These are phyloP conservation scores for Epicoccum sorghinum DNA, from an alignment of 2,329 filamentous ascomycete species.

Conservation along the genomic window DNA sequence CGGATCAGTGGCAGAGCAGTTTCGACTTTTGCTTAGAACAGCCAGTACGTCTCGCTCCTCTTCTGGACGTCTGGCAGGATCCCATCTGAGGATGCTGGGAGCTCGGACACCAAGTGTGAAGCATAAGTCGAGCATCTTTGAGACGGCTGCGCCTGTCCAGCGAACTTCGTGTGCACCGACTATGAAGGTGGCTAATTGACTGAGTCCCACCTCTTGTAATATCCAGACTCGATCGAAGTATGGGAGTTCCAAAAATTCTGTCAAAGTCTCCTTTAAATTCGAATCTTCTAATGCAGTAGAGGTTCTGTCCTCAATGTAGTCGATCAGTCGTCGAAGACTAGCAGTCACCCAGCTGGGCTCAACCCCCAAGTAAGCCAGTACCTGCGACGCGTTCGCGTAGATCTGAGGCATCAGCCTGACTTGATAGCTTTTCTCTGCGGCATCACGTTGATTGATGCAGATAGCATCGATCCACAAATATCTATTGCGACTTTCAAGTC, in stretches of 20 bases:
- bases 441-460: slow-evolving; percentile 27
- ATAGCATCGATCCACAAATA: slow-evolving; percentile 27
- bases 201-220: slow-evolving; percentile 24
- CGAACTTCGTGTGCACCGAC: not conserved
- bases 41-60: slow-evolving; percentile 11
- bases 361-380: slow-evolving; percentile 8
- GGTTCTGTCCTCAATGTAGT: not conserved
- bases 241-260: not conserved
- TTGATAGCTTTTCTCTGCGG: slow-evolving; percentile 18
- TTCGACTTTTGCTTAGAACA: slow-evolving; percentile 7
- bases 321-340: not conserved
- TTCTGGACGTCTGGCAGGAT: not conserved
- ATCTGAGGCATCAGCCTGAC: slow-evolving; percentile 22
- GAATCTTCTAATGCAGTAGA: accelerated
- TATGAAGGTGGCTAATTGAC: not conserved
- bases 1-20: slow-evolving; percentile 14
- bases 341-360: not conserved
- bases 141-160: not conserved
- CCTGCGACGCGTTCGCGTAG: slow-evolving; percentile 7
- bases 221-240: slow-evolving; percentile 27
- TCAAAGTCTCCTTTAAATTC: not conserved
- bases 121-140: not conserved
- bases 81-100: not conserved
- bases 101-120: not conserved
- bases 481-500: slow-evolving; percentile 3